Evolutionary conservation across 148 eudicot genomes (phyloP).

Genomic region (Amaranthus cruentus): DNA sequence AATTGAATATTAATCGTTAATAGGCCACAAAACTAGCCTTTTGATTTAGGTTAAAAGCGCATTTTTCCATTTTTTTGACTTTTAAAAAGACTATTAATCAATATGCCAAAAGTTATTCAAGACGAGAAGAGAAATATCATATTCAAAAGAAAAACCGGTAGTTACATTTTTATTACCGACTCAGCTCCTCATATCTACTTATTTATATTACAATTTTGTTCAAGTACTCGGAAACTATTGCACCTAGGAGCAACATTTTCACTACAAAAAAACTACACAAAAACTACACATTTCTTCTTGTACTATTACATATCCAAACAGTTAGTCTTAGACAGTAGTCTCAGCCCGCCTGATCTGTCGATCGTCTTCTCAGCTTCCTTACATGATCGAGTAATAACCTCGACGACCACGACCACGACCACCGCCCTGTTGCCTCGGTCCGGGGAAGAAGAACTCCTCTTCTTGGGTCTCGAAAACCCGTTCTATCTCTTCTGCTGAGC

Average conservation of each 20-base stretch:
- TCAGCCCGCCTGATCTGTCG: background rate
- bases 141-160: conserved; percentile 16
- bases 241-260: conserved; percentile 8
- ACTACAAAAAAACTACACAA: background rate
- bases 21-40: too few relatives aligned
- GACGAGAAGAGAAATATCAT: too few relatives aligned
- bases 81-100: too few relatives aligned
- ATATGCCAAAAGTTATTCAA: too few relatives aligned
- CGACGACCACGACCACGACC: conserved; percentile 13
- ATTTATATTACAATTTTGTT: conserved; percentile 7
- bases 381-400: conserved; percentile 16
- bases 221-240: background rate
- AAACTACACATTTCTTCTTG: background rate
- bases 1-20: too few relatives aligned
- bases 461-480: conserved; percentile 43
- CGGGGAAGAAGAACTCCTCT: conserved; percentile 54
- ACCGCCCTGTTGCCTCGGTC: conserved; percentile 40
- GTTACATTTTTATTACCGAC: conserved; percentile 13
- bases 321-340: background rate
- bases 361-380: background rate
- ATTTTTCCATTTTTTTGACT: too few relatives aligned
- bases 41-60: too few relatives aligned
- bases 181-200: conserved; percentile 4
- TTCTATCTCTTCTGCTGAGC: conserved; percentile 48
- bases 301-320: conserved; percentile 12